Base-by-base conservation (phyloP, 805 yeast genomes). In the Saccharomycopsis sp. region DNA sequence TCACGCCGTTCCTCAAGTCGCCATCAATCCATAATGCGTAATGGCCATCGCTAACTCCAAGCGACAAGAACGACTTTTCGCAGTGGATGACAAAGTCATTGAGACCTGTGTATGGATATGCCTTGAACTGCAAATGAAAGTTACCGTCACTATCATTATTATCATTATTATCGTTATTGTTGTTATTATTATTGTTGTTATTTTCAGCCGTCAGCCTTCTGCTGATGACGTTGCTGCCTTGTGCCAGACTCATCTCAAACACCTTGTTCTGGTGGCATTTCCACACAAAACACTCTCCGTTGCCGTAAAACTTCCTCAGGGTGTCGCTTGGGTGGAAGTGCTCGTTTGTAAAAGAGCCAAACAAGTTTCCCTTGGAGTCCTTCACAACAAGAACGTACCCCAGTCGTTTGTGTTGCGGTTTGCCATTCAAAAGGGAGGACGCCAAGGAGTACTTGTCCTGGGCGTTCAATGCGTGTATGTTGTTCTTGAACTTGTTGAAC, bases 231-330 rank as follows among this genome's bases (percentile, higher is more conserved):
- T 25, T 25, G 9, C n/a, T n/a, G 9, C 27, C n/a, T 25, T 25
- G 27, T 25, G 9, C 27, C n/a, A 10, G 9, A 10, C n/a, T n/a
- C 27, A 25, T 25, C 27, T 25, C 27, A 10, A 10, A 10, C n/a
- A 10, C 27, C 27, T 25, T 25, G 9, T 25, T 25, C 27, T 10
- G 27, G n/a, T 25, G 9, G 9, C n/a, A 10, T 25, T n/a, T 25
- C 95, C 96, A 89, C 17, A 89, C 65, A 52, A 92, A 88, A 55
- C 97, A 87, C 58, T 89, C 96, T 1, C 96, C 96, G 60, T 88
- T 88, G 1, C 98, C 98, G 52, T 79, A 82, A 61, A 78, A 89
- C 43, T 84, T 68, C 52, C 74, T 75, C 36, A 73, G 72, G 37
- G 84, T 94, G 9, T 36, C 37, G 43, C 78, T 71, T 1, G 87